Base-by-base conservation (phyloP, 2,329 filamentous ascomycete genomes). In the Pseudogymnoascus sp. region DNA sequence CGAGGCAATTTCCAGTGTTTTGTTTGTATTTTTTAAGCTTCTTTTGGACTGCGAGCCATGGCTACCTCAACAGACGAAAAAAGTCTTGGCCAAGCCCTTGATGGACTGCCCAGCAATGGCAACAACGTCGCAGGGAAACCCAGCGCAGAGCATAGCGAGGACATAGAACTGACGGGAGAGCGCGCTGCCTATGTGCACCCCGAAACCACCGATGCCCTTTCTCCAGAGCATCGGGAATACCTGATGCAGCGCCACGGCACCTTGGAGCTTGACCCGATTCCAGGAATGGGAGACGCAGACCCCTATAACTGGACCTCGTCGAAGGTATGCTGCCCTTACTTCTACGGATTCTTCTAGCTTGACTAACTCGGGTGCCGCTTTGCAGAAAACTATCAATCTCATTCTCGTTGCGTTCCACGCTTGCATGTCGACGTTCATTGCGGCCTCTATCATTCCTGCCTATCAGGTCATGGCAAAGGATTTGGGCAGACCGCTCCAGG, bases 281-380 rank as follows among this genome's bases (percentile, higher is more conserved):
- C 82, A 1, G 75, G 75, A 21, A 76, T 77, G 67, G 76, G 76
- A 25, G 76, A 78, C 63, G 79, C 78, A 4, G 81, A 84, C 70
- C 82, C 81, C 1, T 82, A 81, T 69, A 84, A 84, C 66, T 84
- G 80, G 80, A 77, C 80, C 2, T 69, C 65, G 13, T 82, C 80
- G 80, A 81, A 82, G 75, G 79, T 78, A 68, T 64, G 25, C 4
- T 3, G 8, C 34, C 60, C 5, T 48, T 65, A 16, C 14, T 62
- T 23, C 14, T 39, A 39, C 6, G 13, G 61, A 41, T 16, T 39
- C 28, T 6, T 8, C 14, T 34, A 23, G 45, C 36, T n/a, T 11
- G 8, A n/a, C 25, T 62, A 19, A 60, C 45, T 16, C 25, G 10
- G n/a, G 10, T 57, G n/a, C 13, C 34, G 10, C 41, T 13, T 39